These are phyloP conservation scores for Ascodesmis nigricans DNA, from an alignment of 495 filamentous ascomycete species.

Conservation along the genomic window DNA sequence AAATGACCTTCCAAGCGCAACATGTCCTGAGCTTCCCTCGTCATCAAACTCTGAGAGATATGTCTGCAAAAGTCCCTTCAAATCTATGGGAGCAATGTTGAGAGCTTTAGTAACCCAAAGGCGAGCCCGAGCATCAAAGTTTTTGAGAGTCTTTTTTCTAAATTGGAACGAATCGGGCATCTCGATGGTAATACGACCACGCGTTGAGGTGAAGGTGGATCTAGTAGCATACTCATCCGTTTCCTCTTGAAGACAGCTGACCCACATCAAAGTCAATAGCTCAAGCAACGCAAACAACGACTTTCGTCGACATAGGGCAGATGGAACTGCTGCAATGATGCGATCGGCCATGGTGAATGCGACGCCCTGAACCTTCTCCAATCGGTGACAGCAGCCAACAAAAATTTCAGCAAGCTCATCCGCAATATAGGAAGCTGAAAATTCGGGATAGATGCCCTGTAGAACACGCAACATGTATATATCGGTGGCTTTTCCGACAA, in stretches of 20 bases:
- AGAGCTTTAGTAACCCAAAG: slow-evolving; percentile 58
- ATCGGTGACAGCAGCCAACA: slow-evolving; percentile 72
- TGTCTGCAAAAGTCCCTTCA: slow-evolving; percentile 83
- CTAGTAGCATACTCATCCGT: slow-evolving; percentile 81
- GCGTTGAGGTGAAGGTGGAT: slow-evolving; percentile 49
- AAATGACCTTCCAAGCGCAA: slow-evolving; percentile 86
- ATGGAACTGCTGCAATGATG: slow-evolving; percentile 64
- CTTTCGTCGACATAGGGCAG: slow-evolving; percentile 66
- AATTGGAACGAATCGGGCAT: slow-evolving; percentile 74
- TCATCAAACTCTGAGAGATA: slow-evolving; percentile 89
- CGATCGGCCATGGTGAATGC: slow-evolving; percentile 62
- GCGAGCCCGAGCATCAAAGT: slow-evolving; percentile 54
- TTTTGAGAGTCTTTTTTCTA: slow-evolving; percentile 51
- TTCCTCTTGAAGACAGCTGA: slow-evolving; percentile 77
- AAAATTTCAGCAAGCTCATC: slow-evolving; percentile 69
- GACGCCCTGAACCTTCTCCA: slow-evolving; percentile 66
- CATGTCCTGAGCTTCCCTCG: slow-evolving; percentile 63
- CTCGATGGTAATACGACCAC: slow-evolving; percentile 58
- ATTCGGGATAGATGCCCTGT: slow-evolving; percentile 40
- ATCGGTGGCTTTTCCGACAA: slow-evolving; percentile 45
- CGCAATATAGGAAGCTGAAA: slow-evolving; percentile 68
- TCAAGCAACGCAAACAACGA: slow-evolving; percentile 85
- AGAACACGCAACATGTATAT: slow-evolving; percentile 52
- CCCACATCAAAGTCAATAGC: slow-evolving; percentile 81
- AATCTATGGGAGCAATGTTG: slow-evolving; percentile 72